Conservation (phyloP, 805 yeast species). For the Nakazawaea pomicola region DNA sequence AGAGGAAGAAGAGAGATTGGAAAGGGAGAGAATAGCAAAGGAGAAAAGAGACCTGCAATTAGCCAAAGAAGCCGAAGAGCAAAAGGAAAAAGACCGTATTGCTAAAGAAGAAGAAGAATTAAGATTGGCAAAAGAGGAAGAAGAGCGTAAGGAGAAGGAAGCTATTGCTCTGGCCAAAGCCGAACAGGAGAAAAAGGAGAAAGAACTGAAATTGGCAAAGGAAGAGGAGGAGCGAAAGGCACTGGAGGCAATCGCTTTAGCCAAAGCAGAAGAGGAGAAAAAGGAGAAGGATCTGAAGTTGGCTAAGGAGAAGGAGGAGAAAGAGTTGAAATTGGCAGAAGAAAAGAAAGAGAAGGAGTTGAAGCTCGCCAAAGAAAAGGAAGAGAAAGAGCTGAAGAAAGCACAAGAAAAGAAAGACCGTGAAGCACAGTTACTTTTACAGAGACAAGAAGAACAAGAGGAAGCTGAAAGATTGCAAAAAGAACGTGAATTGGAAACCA, state of each 20-base stretch:
- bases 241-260: slow-evolving; percentile 30
- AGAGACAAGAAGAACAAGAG: slow-evolving; percentile 30
- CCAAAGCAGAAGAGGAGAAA: slow-evolving; percentile 30
- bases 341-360: slow-evolving; percentile 29
- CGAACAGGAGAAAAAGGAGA: slow-evolving; percentile 30
- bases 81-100: slow-evolving; percentile 20
- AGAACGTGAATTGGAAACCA: slow-evolving; percentile 33
- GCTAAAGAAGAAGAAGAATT: slow-evolving; percentile 20
- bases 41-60: slow-evolving; percentile 22
- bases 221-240: slow-evolving; percentile 26
- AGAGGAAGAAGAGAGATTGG: slow-evolving; percentile 32
- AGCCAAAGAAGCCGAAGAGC: slow-evolving; percentile 16
- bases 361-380: slow-evolving; percentile 20
- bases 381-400: slow-evolving; percentile 23
- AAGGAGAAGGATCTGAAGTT: slow-evolving; percentile 27
- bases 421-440: slow-evolving; percentile 31
- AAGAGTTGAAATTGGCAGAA: too few relatives aligned
- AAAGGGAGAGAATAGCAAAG: slow-evolving; percentile 22
- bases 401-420: slow-evolving; percentile 30
- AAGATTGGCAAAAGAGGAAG: slow-evolving; percentile 14
- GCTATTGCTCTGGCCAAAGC: slow-evolving; percentile 30
- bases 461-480: slow-evolving; percentile 21
- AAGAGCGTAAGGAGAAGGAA: slow-evolving; percentile 28
- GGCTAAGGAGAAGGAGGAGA: slow-evolving; percentile 24
- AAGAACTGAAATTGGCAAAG: slow-evolving; percentile 22